Evolutionary conservation across 768 basidiomycete genomes (phyloP).

Genomic region (Calocera viscosa): DNA sequence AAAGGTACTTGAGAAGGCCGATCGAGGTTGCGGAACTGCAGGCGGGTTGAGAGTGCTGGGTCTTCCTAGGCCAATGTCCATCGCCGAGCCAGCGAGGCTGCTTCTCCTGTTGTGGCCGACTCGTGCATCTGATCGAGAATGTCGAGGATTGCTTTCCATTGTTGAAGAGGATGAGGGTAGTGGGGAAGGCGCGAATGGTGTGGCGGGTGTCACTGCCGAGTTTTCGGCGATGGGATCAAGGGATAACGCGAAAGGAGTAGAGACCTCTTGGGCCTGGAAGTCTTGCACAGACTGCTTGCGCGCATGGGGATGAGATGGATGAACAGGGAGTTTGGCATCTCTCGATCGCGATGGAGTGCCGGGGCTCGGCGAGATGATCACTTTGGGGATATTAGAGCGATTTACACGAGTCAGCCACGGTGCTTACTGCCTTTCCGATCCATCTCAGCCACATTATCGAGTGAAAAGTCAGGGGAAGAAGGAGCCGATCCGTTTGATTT

Average conservation of each 20-base stretch:
- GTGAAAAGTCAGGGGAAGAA: background rate
- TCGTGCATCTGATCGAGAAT: background rate
- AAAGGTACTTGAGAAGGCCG: conserved; percentile 16
- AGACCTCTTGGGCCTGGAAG: conserved; percentile 11
- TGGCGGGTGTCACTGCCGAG: background rate
- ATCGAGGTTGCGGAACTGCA: background rate
- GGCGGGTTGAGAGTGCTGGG: background rate
- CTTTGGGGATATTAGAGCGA: background rate
- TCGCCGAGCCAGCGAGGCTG: background rate
- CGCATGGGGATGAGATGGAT: conserved; percentile 27
- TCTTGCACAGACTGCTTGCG: conserved; percentile 23
- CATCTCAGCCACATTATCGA: background rate
- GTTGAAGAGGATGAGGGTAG: background rate
- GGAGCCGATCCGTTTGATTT: background rate
- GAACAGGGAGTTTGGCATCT: conserved; percentile 17
- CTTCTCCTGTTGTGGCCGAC: background rate
- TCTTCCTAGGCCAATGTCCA: conserved; percentile 10
- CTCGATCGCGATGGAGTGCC: background rate
- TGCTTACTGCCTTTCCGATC: background rate
- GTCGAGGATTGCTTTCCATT: background rate
- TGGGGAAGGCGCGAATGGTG: conserved; percentile 7
- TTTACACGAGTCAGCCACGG: background rate
- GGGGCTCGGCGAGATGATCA: background rate
- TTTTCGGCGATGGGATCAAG: conserved; percentile 17
- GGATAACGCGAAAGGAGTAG: conserved; percentile 3